phyloP scores from a whole-genome alignment of 2,329 filamentous ascomycete species.

The Akanthomyces lecanii region DNA sequence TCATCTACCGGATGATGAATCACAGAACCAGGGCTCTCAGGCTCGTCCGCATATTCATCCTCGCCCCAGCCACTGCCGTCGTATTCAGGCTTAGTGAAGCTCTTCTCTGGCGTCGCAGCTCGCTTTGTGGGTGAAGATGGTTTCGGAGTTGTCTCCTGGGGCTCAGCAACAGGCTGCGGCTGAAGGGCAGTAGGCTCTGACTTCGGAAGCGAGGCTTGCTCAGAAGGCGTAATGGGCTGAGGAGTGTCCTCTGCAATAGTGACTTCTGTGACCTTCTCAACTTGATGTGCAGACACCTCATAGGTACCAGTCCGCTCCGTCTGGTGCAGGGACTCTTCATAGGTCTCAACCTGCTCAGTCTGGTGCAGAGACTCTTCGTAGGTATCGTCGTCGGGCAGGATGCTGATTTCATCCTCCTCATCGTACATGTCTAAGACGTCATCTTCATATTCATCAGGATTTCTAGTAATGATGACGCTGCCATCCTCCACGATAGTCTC shows the following conservation, averaged over 20 bases:
- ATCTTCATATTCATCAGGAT: conserved; percentile 55
- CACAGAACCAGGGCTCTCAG: conserved; percentile 81
- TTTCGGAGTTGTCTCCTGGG: not conserved
- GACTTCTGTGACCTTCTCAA: conserved; percentile 23
- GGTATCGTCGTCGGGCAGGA: conserved; percentile 54
- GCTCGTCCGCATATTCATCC: conserved; percentile 53
- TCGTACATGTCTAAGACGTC: conserved; percentile 65
- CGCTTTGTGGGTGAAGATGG: conserved; percentile 28
- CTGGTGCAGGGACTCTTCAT: conserved; percentile 4
- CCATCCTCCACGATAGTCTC: conserved; percentile 48
- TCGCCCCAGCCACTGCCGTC: conserved; percentile 60
- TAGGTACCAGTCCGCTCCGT: conserved; percentile 26
- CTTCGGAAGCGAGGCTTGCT: not conserved
- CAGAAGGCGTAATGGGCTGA: not conserved
- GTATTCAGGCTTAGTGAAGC: conserved; percentile 57
- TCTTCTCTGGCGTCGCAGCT: conserved; percentile 46
- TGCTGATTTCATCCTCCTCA: conserved; percentile 47
- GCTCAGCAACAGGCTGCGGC: not conserved
- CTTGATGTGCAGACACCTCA: not conserved
- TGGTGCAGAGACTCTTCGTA: conserved; percentile 8
- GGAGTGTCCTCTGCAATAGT: conserved; percentile 32
- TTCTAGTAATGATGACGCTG: conserved; percentile 64
- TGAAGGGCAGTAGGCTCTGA: not conserved
- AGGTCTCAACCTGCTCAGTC: conserved; percentile 16
- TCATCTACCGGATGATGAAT: conserved; percentile 67